These are phyloP conservation scores for Drechmeria coniospora DNA, from an alignment of 2,329 filamentous ascomycete species.

Conservation along the genomic window DNA sequence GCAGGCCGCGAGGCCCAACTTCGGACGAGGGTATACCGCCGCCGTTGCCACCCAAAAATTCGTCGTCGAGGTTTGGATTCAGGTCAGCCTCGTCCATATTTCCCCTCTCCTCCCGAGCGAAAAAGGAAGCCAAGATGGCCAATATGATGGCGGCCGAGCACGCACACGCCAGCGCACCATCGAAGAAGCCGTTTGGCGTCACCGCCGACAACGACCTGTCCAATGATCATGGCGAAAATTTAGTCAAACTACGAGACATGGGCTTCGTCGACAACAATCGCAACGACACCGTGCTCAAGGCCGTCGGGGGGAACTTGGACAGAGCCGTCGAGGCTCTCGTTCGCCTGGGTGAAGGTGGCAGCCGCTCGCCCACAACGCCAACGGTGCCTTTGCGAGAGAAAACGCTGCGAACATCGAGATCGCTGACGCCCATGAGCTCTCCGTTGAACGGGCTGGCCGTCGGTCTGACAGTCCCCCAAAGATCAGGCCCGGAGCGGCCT, in stretches of 20 bases:
- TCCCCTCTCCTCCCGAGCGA: slow-evolving; percentile 44
- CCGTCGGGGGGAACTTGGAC: slow-evolving; percentile 71
- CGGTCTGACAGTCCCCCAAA: slow-evolving; percentile 17
- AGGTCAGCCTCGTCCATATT: slow-evolving; percentile 52
- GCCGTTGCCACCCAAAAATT: slow-evolving; percentile 45
- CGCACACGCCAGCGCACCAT: slow-evolving; percentile 43
- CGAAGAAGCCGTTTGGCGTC: slow-evolving; percentile 54
- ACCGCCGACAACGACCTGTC: slow-evolving; percentile 38
- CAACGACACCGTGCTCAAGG: slow-evolving; percentile 69
- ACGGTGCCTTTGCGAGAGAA: slow-evolving; percentile 28
- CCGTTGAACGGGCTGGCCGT: slow-evolving; percentile 15
- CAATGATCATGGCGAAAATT: slow-evolving; percentile 58
- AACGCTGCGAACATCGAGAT: slow-evolving; percentile 31
- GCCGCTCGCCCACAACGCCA: slow-evolving; percentile 20
- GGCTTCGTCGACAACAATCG: slow-evolving; percentile 74
- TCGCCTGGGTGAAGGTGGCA: slow-evolving; percentile 58
- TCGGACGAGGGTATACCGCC: slow-evolving; percentile 44
- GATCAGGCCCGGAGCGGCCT: slow-evolving; percentile 15
- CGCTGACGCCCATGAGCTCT: slow-evolving; percentile 37
- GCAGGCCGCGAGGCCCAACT: slow-evolving; percentile 29
- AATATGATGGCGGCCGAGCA: slow-evolving; percentile 9
- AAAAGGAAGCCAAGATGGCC: slow-evolving; percentile 30
- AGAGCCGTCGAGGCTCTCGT: slow-evolving; percentile 74
- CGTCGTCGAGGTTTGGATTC: slow-evolving; percentile 46
- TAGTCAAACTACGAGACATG: slow-evolving; percentile 71